These are phyloP conservation scores for Geotrichum fermentans DNA, from an alignment of 1,139 yeast species.

Conservation along the genomic window DNA sequence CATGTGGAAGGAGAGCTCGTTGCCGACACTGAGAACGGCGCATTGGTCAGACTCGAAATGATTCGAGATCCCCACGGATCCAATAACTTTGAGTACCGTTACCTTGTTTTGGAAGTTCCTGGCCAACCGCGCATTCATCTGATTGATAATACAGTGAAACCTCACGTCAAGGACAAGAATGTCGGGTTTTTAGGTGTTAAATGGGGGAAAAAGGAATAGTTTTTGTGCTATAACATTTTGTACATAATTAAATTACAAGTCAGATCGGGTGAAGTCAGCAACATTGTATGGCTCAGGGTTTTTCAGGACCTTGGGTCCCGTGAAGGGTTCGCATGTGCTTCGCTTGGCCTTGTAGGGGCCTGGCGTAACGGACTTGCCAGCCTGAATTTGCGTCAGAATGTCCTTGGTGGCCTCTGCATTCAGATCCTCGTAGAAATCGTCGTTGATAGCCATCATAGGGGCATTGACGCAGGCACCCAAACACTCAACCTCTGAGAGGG, in stretches of 20 bases:
- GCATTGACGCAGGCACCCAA: conserved; percentile 91
- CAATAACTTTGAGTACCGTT: conserved; percentile 68
- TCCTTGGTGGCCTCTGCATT: conserved; percentile 61
- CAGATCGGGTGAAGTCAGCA: conserved; percentile 49
- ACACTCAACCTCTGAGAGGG: conserved; percentile 85
- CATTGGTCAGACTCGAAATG: conserved; percentile 21
- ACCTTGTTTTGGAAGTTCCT: conserved; percentile 71
- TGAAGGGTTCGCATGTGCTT: conserved; percentile 69
- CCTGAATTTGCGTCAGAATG: conserved; percentile 59
- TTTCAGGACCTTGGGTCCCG: conserved; percentile 63
- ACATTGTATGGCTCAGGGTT: conserved; percentile 63
- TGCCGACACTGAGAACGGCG: conserved; percentile 37
- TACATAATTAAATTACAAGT: conserved; percentile 27
- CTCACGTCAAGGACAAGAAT: conserved; percentile 34
- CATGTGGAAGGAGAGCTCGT: conserved; percentile 66
- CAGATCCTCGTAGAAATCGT: conserved; percentile 79
- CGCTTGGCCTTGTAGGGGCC: conserved; percentile 69
- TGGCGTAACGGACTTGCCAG: conserved; percentile 54
- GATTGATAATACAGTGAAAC: conserved; percentile 50
- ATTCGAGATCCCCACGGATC: conserved; percentile 44
- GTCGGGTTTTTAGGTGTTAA: conserved; percentile 71
- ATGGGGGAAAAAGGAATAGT: conserved; percentile 66
- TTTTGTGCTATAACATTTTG: neutral
- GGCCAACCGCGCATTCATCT: conserved; percentile 65
- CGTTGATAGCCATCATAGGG: conserved; percentile 82